These are phyloP conservation scores for Nymphaea colorata DNA, from an alignment of 164 flowering plant species.

Conservation along the genomic window DNA sequence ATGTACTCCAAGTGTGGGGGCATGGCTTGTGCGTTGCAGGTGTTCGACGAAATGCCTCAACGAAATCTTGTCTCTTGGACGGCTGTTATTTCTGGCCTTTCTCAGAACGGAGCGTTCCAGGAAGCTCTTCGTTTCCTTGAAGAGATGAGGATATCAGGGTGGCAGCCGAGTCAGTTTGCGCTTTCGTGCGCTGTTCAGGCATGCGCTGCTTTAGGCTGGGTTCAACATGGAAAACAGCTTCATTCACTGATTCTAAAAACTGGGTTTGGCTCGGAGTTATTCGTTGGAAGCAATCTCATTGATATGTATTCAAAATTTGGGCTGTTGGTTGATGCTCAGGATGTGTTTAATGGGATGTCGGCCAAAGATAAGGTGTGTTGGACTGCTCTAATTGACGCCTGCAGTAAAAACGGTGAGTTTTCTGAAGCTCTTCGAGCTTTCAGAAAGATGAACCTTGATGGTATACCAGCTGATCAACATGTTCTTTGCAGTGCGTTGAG, in stretches of 20 bases:
- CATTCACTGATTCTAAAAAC: slow-evolving; percentile 34
- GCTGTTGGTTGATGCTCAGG: slow-evolving; percentile 24
- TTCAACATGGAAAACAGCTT: slow-evolving; percentile 24
- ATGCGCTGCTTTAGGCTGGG: slow-evolving; percentile 15
- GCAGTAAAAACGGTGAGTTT: slow-evolving; percentile 31
- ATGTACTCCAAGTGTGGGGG: slow-evolving; percentile 42
- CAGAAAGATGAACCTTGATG: slow-evolving; percentile 25
- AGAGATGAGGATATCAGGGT: slow-evolving; percentile 25
- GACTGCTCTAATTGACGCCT: slow-evolving; percentile 53
- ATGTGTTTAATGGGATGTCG: slow-evolving; percentile 36
- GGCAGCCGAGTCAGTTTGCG: slow-evolving; percentile 38
- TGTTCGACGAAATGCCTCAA: slow-evolving; percentile 56
- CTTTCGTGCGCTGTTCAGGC: slow-evolving; percentile 40
- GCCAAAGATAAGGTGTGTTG: slow-evolving; percentile 42
- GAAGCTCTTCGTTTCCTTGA: slow-evolving; percentile 26
- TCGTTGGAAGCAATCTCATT: slow-evolving; percentile 36
- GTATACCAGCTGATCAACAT: slow-evolving; percentile 20
- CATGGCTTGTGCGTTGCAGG: slow-evolving; percentile 16
- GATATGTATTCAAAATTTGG: slow-evolving; percentile 47
- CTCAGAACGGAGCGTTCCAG: slow-evolving; percentile 19
- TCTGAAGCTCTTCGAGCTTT: slow-evolving; percentile 31
- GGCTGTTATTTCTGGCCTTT: slow-evolving; percentile 35
- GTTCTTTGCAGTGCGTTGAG: slow-evolving; percentile 26
- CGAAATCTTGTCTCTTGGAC: slow-evolving; percentile 56
- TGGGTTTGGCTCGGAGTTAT: slow-evolving; percentile 30